Evolutionary conservation across 768 basidiomycete species (phyloP).

Genomic region (Pisolithus sp.): DNA sequence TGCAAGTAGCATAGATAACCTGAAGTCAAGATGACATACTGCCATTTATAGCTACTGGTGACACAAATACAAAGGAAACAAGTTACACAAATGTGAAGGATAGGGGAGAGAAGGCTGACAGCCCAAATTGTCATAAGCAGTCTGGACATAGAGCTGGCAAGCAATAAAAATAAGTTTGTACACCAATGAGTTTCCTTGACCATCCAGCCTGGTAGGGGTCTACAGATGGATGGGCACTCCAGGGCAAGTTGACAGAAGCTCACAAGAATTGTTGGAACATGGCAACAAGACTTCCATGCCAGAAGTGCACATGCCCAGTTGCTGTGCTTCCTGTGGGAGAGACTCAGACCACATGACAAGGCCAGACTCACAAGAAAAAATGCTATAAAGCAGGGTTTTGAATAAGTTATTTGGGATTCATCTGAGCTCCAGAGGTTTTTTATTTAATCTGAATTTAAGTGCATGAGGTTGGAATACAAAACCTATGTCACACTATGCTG

Average conservation of each 20-base stretch:
- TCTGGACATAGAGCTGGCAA: too few relatives aligned
- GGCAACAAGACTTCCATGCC: neutral
- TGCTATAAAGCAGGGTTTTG: neutral
- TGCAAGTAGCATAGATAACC: too few relatives aligned
- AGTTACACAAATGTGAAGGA: too few relatives aligned
- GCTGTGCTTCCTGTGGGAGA: neutral
- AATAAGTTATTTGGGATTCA: neutral
- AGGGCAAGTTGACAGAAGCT: neutral
- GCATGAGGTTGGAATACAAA: too few relatives aligned
- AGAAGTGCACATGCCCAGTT: neutral
- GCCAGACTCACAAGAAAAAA: conserved; percentile 1
- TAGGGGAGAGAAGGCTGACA: too few relatives aligned
- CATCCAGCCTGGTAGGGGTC: neutral
- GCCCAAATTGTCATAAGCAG: too few relatives aligned
- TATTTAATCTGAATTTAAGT: too few relatives aligned
- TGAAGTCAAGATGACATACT: too few relatives aligned
- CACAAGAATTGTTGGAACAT: neutral
- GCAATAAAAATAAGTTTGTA: too few relatives aligned
- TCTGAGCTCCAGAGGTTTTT: neutral
- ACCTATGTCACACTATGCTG: too few relatives aligned
- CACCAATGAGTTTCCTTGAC: neutral
- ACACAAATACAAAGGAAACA: too few relatives aligned
- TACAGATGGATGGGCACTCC: neutral
- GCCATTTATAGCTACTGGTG: too few relatives aligned
- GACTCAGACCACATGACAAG: conserved; percentile 1